Evolutionary conservation across 768 basidiomycete species (phyloP).

Genomic region (Daedalea quercina): DNA sequence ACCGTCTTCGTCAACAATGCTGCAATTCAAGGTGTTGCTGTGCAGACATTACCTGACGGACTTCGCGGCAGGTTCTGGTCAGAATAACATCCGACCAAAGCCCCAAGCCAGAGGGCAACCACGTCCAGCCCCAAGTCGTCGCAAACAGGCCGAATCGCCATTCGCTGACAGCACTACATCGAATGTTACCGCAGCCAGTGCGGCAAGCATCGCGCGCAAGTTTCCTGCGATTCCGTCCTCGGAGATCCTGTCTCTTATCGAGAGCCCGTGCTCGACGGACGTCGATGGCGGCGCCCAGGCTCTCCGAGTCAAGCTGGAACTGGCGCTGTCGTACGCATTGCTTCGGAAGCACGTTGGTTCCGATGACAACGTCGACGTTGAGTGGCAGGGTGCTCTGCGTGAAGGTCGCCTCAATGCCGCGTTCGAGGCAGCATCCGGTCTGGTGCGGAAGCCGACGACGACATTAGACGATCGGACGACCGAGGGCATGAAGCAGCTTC

Average conservation of each 20-base stretch:
- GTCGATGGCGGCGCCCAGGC: not conserved
- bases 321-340: conserved; percentile 20
- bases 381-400: conserved; percentile 13
- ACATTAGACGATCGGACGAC: conserved; percentile 3
- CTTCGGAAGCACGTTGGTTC: conserved; percentile 15
- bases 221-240: conserved; percentile 10
- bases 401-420: conserved; percentile 11
- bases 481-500: conserved; percentile 5
- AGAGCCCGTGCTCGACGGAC: conserved; percentile 6
- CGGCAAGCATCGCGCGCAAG: conserved; percentile 8
- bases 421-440: conserved; percentile 14
- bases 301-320: conserved; percentile 18
- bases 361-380: conserved; percentile 10
- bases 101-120: conserved; percentile 20
- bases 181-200: not conserved
- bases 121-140: conserved; percentile 13
- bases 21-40: conserved; percentile 24
- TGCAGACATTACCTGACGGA: conserved; percentile 19
- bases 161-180: not conserved
- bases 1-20: conserved; percentile 16
- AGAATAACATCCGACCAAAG: not conserved
- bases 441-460: not conserved
- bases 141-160: conserved; percentile 3
- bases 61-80: conserved; percentile 4
- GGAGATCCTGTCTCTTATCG: conserved; percentile 15